Percentiles rank a stretch among this genome's conserved stretches.
Evolutionary conservation across 1,284 basidiomycete genomes (phyloP).

Genomic region (Sutorius eximius): DNA sequence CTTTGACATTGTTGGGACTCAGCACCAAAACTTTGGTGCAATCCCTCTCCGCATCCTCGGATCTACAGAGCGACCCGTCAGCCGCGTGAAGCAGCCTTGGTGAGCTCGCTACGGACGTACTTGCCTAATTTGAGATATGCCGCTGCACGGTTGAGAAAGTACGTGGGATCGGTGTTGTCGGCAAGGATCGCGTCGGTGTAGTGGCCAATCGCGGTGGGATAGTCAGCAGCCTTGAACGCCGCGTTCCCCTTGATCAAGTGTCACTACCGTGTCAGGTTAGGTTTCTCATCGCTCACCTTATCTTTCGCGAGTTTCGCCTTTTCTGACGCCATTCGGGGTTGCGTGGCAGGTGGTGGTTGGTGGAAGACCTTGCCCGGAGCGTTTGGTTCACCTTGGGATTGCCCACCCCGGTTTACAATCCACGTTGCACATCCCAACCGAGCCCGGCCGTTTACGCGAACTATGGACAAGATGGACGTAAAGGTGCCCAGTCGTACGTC

Average conservation of each 20-base stretch:
- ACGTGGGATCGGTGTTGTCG: constrained; percentile 62
- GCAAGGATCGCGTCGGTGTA: constrained; percentile 73
- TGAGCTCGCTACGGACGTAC: constrained; percentile 46
- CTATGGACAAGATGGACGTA: constrained; percentile 4
- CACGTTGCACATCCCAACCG: neutral
- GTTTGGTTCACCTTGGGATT: neutral
- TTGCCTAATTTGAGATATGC: constrained; percentile 85
- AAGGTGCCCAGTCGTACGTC: constrained; percentile 31
- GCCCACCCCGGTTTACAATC: neutral
- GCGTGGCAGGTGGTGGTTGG: constrained; percentile 10
- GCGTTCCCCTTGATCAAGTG: constrained; percentile 54
- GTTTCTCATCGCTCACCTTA: constrained; percentile 16
- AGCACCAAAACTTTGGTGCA: constrained; percentile 58
- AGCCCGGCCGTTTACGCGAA: constrained; percentile 6
- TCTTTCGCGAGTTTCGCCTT: constrained; percentile 36
- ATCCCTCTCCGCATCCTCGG: constrained; percentile 74
- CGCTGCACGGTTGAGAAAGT: constrained; percentile 76
- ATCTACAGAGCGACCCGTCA: constrained; percentile 39
- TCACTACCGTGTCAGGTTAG: neutral
- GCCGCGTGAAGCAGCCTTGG: neutral
- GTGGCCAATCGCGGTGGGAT: constrained; percentile 57
- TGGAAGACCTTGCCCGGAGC: neutral
- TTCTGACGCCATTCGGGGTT: constrained; percentile 34
- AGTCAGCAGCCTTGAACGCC: constrained; percentile 57
- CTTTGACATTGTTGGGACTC: constrained; percentile 65